Evolutionary conservation across 2,329 filamentous ascomycete genomes (phyloP), one percentile per base, ranked within the genome.

Genomic region (Paraconiothyrium brasiliense): DNA sequence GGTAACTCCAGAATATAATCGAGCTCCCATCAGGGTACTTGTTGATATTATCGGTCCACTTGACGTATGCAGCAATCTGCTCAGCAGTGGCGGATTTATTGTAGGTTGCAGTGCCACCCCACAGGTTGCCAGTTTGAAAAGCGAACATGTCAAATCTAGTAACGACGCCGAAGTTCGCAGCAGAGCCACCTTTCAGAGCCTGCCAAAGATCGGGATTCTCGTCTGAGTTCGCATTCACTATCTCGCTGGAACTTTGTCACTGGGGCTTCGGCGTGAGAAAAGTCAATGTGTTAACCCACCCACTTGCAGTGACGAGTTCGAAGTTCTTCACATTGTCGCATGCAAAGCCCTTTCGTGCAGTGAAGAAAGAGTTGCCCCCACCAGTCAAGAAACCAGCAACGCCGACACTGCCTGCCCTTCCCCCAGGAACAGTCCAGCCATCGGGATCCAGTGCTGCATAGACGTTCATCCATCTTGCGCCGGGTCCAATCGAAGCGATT

Each of bases 161-260:
- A 20, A 80, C 78, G 13, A 81, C 66, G 10, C 78, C 79, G 54
- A 81, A 81, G 67, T 81, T 80, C 54, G 71, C 74, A 1, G 65
- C 70, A 59, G 70, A 74, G n/a, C 79, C 80, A 0, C 79, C 79
- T 57, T 80, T 81, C 41, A 81, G 65, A 13, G 77, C 79, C 59
- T 71, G 69, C 63, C 71, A 81, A 0, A 82, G 69, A 54, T 81
- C 78, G 7, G 63, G 50, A 60, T 73, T 69, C 54, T 67, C 62
- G 57, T 66, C 57, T 2, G 69, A 65, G 41, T 78, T 82, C 8
- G 75, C 81, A 30, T 81, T 68, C 34, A 79, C 70, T 10, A 81
- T 62, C 27, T 49, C 47, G 9, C 47, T 49, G 13, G 9, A n/a
- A 4, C 13, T n/a, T 5, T 13, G 13, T 49, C 14, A 49, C 30